These are phyloP conservation scores for Periglandula ipomoeae DNA, from an alignment of 2,329 filamentous ascomycete species.

Conservation along the genomic window DNA sequence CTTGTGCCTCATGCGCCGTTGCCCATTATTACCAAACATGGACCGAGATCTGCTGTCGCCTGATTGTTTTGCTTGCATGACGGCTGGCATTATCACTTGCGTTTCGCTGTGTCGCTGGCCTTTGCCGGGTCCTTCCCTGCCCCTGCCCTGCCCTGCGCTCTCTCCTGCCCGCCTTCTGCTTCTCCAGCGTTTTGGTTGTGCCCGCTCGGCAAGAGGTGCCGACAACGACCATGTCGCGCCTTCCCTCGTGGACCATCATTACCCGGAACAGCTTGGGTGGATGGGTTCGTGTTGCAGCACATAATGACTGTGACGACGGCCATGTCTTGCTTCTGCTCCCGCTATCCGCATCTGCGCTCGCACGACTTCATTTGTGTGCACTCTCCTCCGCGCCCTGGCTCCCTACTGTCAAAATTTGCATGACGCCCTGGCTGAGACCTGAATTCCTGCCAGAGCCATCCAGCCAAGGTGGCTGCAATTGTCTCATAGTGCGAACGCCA, in stretches of 20 bases:
- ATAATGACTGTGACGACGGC: neutral
- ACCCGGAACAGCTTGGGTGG: neutral
- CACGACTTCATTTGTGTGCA: neutral
- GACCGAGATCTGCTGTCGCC: too few relatives aligned
- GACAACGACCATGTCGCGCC: neutral
- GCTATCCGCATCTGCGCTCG: neutral
- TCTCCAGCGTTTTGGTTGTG: neutral
- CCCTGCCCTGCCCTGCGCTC: neutral
- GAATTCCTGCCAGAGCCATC: neutral
- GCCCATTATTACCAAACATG: too few relatives aligned
- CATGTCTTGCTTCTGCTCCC: neutral
- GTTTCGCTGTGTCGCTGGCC: neutral
- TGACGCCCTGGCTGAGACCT: neutral
- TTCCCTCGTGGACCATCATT: neutral
- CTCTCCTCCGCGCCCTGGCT: neutral
- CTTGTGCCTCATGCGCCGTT: too few relatives aligned
- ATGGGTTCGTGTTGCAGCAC: neutral
- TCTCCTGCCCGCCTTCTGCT: neutral
- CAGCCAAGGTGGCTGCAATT: neutral
- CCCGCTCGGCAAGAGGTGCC: conserved; percentile 1
- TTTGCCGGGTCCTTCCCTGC: neutral
- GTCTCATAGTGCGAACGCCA: neutral
- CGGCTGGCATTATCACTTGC: neutral
- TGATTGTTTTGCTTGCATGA: neutral
- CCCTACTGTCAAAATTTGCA: neutral